Conservation (phyloP, 371 early-diverging fungal species). For the Mucor piriformis region DNA sequence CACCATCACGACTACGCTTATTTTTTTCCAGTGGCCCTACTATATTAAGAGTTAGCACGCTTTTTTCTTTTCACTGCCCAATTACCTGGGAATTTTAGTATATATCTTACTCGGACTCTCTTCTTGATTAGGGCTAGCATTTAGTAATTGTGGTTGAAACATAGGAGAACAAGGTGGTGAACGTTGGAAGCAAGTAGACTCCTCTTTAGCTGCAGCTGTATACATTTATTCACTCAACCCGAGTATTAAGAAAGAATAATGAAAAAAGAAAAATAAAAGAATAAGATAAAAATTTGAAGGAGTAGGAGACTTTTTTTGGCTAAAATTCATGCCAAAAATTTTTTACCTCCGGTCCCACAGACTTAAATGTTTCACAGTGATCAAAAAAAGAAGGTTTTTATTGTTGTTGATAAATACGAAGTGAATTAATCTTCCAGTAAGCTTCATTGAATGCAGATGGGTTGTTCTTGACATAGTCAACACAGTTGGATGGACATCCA, state of each 20-base stretch:
- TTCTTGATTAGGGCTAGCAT: neutral
- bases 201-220: neutral
- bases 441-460: constrained; percentile 22
- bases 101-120: neutral
- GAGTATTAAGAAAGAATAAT: neutral
- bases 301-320: neutral
- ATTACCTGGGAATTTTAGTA: too few species aligned
- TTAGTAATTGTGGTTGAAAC: neutral
- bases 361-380: neutral
- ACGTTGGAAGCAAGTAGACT: neutral
- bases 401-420: constrained; percentile 23
- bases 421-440: constrained; percentile 24
- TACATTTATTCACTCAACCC: too few species aligned
- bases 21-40: constrained; percentile 16
- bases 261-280: neutral
- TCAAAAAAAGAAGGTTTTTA: neutral
- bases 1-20: constrained; percentile 12
- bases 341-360: neutral
- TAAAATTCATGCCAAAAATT: neutral
- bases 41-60: neutral
- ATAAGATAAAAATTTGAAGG: neutral
- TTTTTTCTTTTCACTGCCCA: neutral
- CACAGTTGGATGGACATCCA: constrained; percentile 26
- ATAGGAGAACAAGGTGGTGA: neutral
- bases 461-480: constrained; percentile 18